Conservation (phyloP, 202 grass and related monocot genomes). For the Hordeum pubiflorum region DNA sequence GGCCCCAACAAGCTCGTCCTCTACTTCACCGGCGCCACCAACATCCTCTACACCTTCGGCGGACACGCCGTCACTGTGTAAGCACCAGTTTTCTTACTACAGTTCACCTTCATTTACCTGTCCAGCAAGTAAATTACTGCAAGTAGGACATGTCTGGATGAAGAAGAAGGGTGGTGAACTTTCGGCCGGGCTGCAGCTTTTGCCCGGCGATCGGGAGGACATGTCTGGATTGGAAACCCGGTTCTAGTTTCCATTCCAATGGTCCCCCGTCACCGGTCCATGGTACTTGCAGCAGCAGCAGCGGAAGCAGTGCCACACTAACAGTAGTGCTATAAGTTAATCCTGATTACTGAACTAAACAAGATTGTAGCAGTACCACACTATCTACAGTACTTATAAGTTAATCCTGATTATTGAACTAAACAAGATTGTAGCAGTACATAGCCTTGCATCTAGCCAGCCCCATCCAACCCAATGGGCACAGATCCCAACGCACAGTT, state of each 20-base stretch:
- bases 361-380: not conserved
- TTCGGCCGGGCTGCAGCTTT: conserved; percentile 65
- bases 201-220: conserved; percentile 50
- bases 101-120: not conserved
- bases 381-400: too few relatives aligned
- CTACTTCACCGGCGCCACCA: conserved; percentile 99
- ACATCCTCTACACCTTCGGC: conserved; percentile 99
- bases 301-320: not conserved
- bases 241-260: conserved; percentile 41
- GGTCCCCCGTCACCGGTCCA: conserved; percentile 25
- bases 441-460: conserved; percentile 24
- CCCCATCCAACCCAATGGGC: not conserved
- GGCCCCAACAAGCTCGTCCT: conserved; percentile 73
- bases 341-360: not conserved
- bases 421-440: conserved; percentile 6
- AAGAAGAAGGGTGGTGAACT: conserved; percentile 4
- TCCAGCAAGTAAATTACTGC: not conserved
- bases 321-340: not conserved
- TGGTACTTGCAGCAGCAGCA: not conserved
- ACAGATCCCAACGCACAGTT: conserved; percentile 30
- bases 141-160: not conserved
- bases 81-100: not conserved
- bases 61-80: conserved; percentile 98
- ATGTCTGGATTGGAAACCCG: conserved; percentile 49
- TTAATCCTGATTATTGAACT: not conserved